phyloP scores from a whole-genome alignment of 441 rosid genomes.

The Viola pubescens region DNA sequence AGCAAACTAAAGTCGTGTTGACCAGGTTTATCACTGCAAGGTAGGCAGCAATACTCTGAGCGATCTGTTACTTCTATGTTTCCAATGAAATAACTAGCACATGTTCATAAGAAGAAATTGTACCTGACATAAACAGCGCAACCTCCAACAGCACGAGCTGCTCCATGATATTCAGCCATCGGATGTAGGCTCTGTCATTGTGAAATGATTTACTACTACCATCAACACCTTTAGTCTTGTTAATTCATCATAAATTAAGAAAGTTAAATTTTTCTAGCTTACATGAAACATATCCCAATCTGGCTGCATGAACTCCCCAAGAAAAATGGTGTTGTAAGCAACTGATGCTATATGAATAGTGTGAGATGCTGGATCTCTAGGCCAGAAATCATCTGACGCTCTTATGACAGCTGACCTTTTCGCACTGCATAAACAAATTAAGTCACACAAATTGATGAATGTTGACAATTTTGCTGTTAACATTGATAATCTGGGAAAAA shows the following conservation, averaged over 20 bases:
- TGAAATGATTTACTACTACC: slow-evolving; percentile 4
- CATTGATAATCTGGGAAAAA: neutral
- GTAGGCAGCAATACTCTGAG: neutral
- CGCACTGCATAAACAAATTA: slow-evolving; percentile 27
- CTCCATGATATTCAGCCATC: slow-evolving; percentile 64
- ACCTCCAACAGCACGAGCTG: slow-evolving; percentile 59
- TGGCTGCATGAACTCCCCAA: slow-evolving; percentile 65
- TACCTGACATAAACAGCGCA: slow-evolving; percentile 54
- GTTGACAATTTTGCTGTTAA: neutral
- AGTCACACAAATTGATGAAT: neutral
- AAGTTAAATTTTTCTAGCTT: slow-evolving; percentile 12
- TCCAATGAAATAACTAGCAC: neutral
- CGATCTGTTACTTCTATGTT: neutral
- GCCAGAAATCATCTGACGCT: slow-evolving; percentile 73
- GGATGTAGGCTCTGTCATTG: slow-evolving; percentile 50
- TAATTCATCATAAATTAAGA: neutral
- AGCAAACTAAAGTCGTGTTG: slow-evolving; percentile 51
- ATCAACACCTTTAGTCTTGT: slow-evolving; percentile 15
- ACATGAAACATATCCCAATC: slow-evolving; percentile 80
- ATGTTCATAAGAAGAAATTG: neutral
- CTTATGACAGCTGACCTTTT: slow-evolving; percentile 46
- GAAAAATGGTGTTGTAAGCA: slow-evolving; percentile 57
- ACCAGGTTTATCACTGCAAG: slow-evolving; percentile 54
- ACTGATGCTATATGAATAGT: slow-evolving; percentile 65
- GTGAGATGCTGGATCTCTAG: slow-evolving; percentile 58